phyloP scores from a whole-genome alignment of 2,329 filamentous ascomycete genomes.

The Tolypocladium amazonense region DNA sequence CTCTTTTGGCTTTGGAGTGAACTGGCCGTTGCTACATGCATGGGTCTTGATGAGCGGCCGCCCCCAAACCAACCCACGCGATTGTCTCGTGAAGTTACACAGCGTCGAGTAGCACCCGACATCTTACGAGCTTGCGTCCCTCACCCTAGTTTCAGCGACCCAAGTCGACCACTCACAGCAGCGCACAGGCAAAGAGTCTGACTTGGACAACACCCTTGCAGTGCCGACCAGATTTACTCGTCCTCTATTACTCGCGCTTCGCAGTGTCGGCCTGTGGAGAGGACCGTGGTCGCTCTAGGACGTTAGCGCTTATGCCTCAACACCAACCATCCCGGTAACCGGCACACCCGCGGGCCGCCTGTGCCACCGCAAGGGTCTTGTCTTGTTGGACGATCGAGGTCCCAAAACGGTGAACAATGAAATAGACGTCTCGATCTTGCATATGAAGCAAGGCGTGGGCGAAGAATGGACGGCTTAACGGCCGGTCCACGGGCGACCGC shows the following conservation, averaged over 20 bases:
- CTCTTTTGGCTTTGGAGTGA: neutral
- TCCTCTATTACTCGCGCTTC: too few relatives aligned
- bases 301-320: neutral
- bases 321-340: neutral
- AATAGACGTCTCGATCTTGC: neutral
- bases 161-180: neutral
- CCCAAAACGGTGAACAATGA: neutral
- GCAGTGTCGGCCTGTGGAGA: neutral
- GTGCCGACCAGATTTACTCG: too few relatives aligned
- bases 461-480: neutral
- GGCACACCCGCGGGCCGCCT: neutral
- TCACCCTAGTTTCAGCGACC: neutral
- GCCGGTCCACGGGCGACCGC: neutral
- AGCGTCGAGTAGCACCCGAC: neutral
- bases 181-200: neutral
- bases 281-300: neutral
- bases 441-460: neutral
- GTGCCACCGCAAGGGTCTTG: neutral
- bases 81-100: neutral
- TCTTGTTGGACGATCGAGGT: neutral
- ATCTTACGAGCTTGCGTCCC: neutral
- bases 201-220: neutral
- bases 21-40: too few relatives aligned
- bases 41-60: neutral
- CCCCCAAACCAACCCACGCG: neutral